Evolutionary conservation across 2,329 filamentous ascomycete genomes (phyloP).

Genomic region (Sclerotinia sclerotiorum): DNA sequence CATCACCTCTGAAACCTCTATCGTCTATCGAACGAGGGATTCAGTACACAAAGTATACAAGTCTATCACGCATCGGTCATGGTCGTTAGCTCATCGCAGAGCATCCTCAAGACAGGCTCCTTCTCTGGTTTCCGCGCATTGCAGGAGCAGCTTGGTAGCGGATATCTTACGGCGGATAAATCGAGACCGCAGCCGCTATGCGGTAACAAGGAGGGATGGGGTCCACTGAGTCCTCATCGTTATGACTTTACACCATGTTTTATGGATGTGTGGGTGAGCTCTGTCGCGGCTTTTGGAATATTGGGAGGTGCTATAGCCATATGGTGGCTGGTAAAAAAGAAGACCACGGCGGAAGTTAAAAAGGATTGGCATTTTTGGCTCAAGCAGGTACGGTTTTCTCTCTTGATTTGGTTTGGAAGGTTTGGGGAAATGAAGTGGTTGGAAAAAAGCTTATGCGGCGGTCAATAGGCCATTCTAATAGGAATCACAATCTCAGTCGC

Average conservation of each 20-base stretch:
- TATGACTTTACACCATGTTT: constrained; percentile 99
- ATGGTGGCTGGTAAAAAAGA: constrained; percentile 74
- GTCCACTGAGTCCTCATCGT: constrained; percentile 79
- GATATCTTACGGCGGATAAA: constrained; percentile 56
- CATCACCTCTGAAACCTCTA: constrained; percentile 26
- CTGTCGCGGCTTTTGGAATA: constrained; percentile 76
- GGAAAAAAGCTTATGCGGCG: constrained; percentile 21
- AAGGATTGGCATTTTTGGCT: constrained; percentile 93
- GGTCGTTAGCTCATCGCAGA: constrained; percentile 31
- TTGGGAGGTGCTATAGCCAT: constrained; percentile 74
- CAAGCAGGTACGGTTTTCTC: constrained; percentile 68
- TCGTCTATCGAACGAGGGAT: constrained; percentile 24
- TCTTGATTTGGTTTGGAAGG: constrained; percentile 25
- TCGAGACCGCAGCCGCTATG: constrained; percentile 67
- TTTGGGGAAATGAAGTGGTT: constrained; percentile 22
- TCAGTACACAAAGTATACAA: constrained; percentile 23
- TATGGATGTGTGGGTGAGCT: constrained; percentile 83
- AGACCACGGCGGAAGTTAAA: constrained; percentile 62
- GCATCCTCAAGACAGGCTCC: constrained; percentile 51
- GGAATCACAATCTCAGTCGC: constrained; percentile 57
- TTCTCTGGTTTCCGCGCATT: constrained; percentile 57
- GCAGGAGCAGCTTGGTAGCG: constrained; percentile 51
- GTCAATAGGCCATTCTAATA: constrained; percentile 53
- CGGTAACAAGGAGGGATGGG: constrained; percentile 91
- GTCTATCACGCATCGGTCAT: constrained; percentile 26